A percentile compares a stretch with the other conserved stretches of the same genome.
These are phyloP conservation scores for Thermomucor indicae-seudaticae DNA, from an alignment of 371 early-diverging fungal species.

Conservation along the genomic window DNA sequence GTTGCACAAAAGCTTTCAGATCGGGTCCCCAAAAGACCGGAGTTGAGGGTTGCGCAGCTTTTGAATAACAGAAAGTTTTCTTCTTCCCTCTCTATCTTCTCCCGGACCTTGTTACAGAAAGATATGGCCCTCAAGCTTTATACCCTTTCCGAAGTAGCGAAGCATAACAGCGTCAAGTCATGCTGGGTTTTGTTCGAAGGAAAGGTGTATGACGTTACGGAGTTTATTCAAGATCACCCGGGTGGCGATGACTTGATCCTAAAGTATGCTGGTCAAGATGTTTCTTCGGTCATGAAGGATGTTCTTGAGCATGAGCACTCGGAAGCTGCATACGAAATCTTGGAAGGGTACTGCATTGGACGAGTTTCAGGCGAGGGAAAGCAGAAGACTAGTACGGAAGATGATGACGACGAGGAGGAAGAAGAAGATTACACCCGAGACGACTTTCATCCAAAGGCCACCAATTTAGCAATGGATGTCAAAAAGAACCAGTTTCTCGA, in stretches of 20 bases:
- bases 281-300: conserved; percentile 71
- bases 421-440: not conserved
- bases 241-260: conserved; percentile 76
- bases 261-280: conserved; percentile 74
- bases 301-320: conserved; percentile 75
- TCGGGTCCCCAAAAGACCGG: no score
- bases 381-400: not conserved
- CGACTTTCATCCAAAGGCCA: not conserved
- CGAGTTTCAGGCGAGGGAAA: conserved; percentile 24
- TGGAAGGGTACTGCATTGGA: conserved; percentile 81
- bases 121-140: not conserved
- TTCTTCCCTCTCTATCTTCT: no score
- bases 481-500: conserved; percentile 73
- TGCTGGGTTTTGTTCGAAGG: conserved; percentile 66
- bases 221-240: conserved; percentile 73
- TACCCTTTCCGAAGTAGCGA: conserved; percentile 7
- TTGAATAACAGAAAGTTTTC: no score
- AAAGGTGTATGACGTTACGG: conserved; percentile 80
- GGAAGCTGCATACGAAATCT: conserved; percentile 78
- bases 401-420: conserved; percentile 8
- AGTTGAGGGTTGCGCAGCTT: no score
- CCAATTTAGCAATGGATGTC: not conserved
- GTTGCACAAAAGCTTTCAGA: no score
- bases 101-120: no score
- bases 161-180: conserved; percentile 14